Conservation (phyloP, 352 stramenopile genomes). For the Phytophthora europaea region DNA sequence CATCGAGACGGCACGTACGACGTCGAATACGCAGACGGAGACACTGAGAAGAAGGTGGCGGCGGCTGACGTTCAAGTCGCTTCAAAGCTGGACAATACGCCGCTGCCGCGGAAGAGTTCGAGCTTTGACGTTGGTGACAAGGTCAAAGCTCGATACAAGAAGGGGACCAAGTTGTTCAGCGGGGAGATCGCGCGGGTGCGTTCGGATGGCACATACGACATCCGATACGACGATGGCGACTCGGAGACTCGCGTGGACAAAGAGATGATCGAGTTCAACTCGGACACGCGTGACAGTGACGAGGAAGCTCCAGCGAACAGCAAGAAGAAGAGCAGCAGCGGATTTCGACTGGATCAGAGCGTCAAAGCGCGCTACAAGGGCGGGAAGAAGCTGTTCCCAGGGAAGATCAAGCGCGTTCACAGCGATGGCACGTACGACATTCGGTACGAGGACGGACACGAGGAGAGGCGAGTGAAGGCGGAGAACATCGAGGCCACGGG, state of each 20-base stretch:
- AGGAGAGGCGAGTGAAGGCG: conserved; percentile 49
- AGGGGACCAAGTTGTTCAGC: conserved; percentile 46
- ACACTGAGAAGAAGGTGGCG: conserved; percentile 49
- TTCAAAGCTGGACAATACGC: conserved; percentile 11
- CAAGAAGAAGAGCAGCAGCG: conserved; percentile 20
- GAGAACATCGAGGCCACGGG: conserved; percentile 35
- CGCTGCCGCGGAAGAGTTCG: conserved; percentile 27
- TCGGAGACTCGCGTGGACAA: conserved; percentile 42
- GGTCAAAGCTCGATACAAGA: conserved; percentile 56
- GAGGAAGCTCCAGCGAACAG: conserved; percentile 7
- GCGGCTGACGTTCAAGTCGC: conserved; percentile 26
- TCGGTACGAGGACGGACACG: conserved; percentile 73
- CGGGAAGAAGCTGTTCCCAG: conserved; percentile 53
- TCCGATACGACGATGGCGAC: conserved; percentile 76
- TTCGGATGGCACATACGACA: conserved; percentile 73
- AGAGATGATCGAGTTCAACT: conserved; percentile 26
- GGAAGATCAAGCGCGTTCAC: conserved; percentile 59
- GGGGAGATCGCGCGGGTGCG: conserved; percentile 54
- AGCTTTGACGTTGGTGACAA: conserved; percentile 43
- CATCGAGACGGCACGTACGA: conserved; percentile 72
- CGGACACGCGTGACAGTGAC: conserved; percentile 15
- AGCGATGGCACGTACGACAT: conserved; percentile 74
- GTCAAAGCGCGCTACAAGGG: conserved; percentile 64
- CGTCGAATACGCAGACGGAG: conserved; percentile 69
- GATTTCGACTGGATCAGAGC: conserved; percentile 39